Base-by-base conservation (phyloP, 768 basidiomycete species). In the Thelephora ganbajun region DNA sequence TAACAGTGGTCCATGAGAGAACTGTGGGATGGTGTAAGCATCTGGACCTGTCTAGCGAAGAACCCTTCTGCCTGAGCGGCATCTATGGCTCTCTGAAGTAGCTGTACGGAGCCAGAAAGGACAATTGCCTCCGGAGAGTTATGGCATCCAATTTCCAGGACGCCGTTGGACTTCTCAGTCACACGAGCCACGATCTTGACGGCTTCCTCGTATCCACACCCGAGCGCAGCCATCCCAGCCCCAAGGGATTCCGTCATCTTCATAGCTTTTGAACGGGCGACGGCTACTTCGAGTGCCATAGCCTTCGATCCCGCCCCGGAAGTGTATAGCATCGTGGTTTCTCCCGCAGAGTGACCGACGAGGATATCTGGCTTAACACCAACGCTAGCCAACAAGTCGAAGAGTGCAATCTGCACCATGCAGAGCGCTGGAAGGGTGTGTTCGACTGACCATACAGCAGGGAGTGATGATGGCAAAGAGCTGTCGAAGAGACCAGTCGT, bases 301-400 rank as follows among this genome's bases (percentile, higher is more conserved):
- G 59, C 61, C 44, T 65, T 64, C 0, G 67, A 53, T 2, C 56
- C 63, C 2, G 72, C 69, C 18, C 70, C 69, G 5, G 68, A 69
- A 0, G 69, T 64, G 46, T 70, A 70, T 12, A 72, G 49, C 16
- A 72, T 44, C 0, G 67, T 66, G 0, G 69, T 68, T 51, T 73
- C 72, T 11, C 72, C 72, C 11, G 70, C 69, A 19, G 71, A 72
- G 54, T 72, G 70, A 0, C 72, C 72, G 5, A 73, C 44, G 14
- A 72, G 56, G 5, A 59, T 54, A 41, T 70, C 63, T 0, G 72
- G 69, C 12, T 46, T 50, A 37, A 70, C 45, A 7, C 68, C 66
- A 11, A 71, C 39, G 43, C 60, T 59, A 1, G 49, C 50, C 1
- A 72, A 52, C 2, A 68, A 59, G 43, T 74, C 72, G 51, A 65